Conservation (phyloP, 164 flowering plant genomes). For the Tinospora cordifolia region DNA sequence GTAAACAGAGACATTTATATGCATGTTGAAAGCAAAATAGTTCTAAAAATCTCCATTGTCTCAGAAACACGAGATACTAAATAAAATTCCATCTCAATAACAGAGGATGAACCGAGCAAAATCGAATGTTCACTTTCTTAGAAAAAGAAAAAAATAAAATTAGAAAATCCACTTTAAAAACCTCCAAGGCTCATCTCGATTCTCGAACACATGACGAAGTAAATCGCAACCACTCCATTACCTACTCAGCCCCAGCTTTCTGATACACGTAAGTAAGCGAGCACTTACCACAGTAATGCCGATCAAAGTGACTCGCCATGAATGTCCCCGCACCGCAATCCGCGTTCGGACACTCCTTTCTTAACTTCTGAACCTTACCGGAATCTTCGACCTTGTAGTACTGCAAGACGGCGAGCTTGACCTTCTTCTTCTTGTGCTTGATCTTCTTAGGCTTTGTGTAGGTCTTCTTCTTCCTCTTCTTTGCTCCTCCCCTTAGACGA, state of each 20-base stretch:
- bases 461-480: slow-evolving; percentile 66
- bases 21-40: too few relatives aligned
- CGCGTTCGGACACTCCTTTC: slow-evolving; percentile 65
- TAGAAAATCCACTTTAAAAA: not conserved
- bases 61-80: not conserved
- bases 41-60: too few relatives aligned
- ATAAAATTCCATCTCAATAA: not conserved
- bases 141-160: not conserved
- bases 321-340: slow-evolving; percentile 68
- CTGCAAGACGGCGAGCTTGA: slow-evolving; percentile 56
- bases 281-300: slow-evolving; percentile 63
- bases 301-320: slow-evolving; percentile 62
- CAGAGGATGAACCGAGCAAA: not conserved
- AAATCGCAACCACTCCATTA: not conserved
- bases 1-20: not conserved
- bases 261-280: slow-evolving; percentile 53
- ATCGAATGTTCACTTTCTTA: not conserved
- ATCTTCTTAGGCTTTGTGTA: slow-evolving; percentile 67
- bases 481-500: slow-evolving; percentile 30
- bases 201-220: not conserved
- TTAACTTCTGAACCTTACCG: slow-evolving; percentile 54
- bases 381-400: slow-evolving; percentile 61
- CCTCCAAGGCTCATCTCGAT: not conserved
- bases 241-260: slow-evolving; percentile 40
- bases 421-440: slow-evolving; percentile 67